Conservation (phyloP, 768 basidiomycete genomes). For the Serpula lacrymans region DNA sequence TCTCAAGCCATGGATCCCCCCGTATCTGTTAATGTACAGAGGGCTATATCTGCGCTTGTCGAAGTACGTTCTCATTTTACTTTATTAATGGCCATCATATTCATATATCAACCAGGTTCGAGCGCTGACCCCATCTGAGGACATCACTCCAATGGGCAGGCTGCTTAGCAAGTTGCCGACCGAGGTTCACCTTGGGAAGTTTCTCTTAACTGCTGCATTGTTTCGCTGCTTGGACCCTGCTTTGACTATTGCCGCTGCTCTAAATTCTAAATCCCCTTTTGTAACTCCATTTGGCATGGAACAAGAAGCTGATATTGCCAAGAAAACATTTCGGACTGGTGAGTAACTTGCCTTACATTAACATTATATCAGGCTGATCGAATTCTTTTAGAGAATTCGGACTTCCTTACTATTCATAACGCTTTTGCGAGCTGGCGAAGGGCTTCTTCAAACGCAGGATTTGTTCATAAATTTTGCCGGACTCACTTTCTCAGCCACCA, state of each 20-base stretch:
- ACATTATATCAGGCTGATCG: not conserved
- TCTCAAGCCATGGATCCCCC: slow-evolving; percentile 90
- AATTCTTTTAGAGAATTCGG: slow-evolving; percentile 70
- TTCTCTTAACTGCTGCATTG: slow-evolving; percentile 77
- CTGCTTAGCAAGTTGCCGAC: slow-evolving; percentile 89
- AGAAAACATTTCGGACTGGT: slow-evolving; percentile 76
- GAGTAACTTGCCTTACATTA: slow-evolving; percentile 19
- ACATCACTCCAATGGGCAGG: slow-evolving; percentile 92
- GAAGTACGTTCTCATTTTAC: slow-evolving; percentile 49
- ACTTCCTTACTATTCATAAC: slow-evolving; percentile 91
- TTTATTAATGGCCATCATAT: not conserved
- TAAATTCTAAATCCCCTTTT: slow-evolving; percentile 94
- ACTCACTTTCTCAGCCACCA: slow-evolving; percentile 81
- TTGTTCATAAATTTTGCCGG: slow-evolving; percentile 74
- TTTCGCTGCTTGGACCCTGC: slow-evolving; percentile 94
- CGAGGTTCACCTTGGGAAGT: slow-evolving; percentile 95
- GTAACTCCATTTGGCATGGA: slow-evolving; percentile 85
- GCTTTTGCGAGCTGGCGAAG: slow-evolving; percentile 87
- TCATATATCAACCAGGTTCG: slow-evolving; percentile 51
- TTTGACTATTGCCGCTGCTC: slow-evolving; percentile 90
- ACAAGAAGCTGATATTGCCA: slow-evolving; percentile 81
- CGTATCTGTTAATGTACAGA: slow-evolving; percentile 76
- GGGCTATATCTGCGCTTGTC: slow-evolving; percentile 86
- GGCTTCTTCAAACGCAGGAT: slow-evolving; percentile 59
- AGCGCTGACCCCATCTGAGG: slow-evolving; percentile 80